Percentiles rank a stretch among this genome's conserved stretches.
phyloP scores from a whole-genome alignment of 2,329 filamentous ascomycete species.

The Pseudocercospora vitis region DNA sequence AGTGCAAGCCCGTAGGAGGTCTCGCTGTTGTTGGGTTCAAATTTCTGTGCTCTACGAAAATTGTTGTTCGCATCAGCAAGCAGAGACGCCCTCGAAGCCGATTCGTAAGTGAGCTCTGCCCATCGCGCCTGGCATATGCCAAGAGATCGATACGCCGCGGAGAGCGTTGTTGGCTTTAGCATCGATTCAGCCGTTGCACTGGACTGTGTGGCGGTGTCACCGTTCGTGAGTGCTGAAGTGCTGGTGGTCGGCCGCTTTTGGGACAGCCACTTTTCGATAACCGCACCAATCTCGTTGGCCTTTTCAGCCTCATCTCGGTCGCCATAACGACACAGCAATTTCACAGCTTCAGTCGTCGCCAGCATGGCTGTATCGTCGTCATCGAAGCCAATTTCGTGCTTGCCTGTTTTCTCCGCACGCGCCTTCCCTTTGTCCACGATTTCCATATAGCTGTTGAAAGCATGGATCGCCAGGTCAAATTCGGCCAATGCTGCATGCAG shows the following conservation, averaged over 20 bases:
- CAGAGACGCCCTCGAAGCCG: slow-evolving; percentile 65
- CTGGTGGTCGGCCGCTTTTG: slow-evolving; percentile 51
- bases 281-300: slow-evolving; percentile 67
- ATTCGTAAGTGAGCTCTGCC: slow-evolving; percentile 76
- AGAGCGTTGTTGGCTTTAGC: slow-evolving; percentile 63
- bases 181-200: slow-evolving; percentile 37
- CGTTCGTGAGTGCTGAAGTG: slow-evolving; percentile 14
- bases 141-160: slow-evolving; percentile 77
- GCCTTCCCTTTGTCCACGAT: slow-evolving; percentile 84
- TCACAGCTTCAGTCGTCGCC: slow-evolving; percentile 77
- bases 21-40: slow-evolving; percentile 60
- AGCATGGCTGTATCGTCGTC: slow-evolving; percentile 73
- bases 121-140: slow-evolving; percentile 84
- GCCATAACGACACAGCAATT: slow-evolving; percentile 79
- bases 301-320: slow-evolving; percentile 73
- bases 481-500: slow-evolving; percentile 86
- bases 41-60: slow-evolving; percentile 57
- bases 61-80: slow-evolving; percentile 75
- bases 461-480: slow-evolving; percentile 86
- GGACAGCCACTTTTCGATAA: slow-evolving; percentile 73
- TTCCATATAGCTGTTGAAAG: slow-evolving; percentile 88
- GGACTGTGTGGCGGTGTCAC: slow-evolving; percentile 4
- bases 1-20: slow-evolving; percentile 77
- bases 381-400: slow-evolving; percentile 71
- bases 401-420: slow-evolving; percentile 71